Evolutionary conservation across 2,329 filamentous ascomycete genomes (phyloP).

Genomic region (Cercospora janseana): DNA sequence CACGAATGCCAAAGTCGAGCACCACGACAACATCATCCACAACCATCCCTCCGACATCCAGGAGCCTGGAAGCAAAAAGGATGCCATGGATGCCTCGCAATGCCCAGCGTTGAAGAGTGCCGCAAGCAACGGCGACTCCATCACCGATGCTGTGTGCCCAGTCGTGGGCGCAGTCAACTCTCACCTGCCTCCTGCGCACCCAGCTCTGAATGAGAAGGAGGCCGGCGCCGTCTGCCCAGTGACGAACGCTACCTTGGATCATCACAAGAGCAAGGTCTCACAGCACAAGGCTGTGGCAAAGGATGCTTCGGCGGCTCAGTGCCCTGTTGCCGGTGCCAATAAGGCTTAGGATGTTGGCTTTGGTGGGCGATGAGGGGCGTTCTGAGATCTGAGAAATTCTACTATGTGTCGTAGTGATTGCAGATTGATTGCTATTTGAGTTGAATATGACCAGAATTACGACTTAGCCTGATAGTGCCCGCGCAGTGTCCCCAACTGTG

Average conservation of each 20-base stretch:
- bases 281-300: conserved; percentile 43
- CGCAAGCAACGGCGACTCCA: conserved; percentile 39
- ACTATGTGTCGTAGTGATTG: too few relatives aligned
- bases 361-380: not conserved
- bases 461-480: too few relatives aligned
- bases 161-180: conserved; percentile 44
- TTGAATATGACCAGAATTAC: too few relatives aligned
- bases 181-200: conserved; percentile 46
- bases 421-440: too few relatives aligned
- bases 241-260: conserved; percentile 46
- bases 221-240: conserved; percentile 44
- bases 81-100: conserved; percentile 38
- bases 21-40: conserved; percentile 45
- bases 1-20: conserved; percentile 46
- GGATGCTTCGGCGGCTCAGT: conserved; percentile 41
- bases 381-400: not conserved
- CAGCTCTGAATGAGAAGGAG: conserved; percentile 40
- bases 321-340: conserved; percentile 42
- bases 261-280: conserved; percentile 46
- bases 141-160: conserved; percentile 47
- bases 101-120: conserved; percentile 46
- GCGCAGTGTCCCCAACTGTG: too few relatives aligned
- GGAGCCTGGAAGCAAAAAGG: conserved; percentile 28
- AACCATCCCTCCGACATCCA: conserved; percentile 41
- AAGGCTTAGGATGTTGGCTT: not conserved